Evolutionary conservation across 1,284 basidiomycete genomes (phyloP), one percentile per base, ranked within the genome.

Genomic region (Cryptococcus sp.): DNA sequence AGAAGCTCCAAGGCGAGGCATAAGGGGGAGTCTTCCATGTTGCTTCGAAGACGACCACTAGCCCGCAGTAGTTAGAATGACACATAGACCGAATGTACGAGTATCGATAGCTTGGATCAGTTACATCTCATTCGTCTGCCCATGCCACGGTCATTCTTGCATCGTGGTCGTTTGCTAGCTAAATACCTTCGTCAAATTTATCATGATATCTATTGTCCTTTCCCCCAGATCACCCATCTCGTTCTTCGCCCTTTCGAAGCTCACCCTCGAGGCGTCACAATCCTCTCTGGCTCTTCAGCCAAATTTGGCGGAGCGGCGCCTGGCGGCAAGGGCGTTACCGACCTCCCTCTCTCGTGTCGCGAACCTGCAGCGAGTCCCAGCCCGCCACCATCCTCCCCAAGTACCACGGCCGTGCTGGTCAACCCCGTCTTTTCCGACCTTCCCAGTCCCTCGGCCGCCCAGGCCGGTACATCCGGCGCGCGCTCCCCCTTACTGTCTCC

Each of bases 1-100:
- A 63, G 46, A 63, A 65, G 44, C 42, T 69, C 5, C 44, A 60
- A 5, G 64, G 65, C 11, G 42, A 62, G 24, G 28, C 41, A 12
- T 43, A 19, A 5, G n/a, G n/a, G n/a, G n/a, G n/a, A n/a, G n/a
- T n/a, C n/a, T n/a, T n/a, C n/a, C n/a, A n/a, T n/a, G n/a, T n/a
- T n/a, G n/a, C n/a, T n/a, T n/a, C n/a, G n/a, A n/a, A n/a, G n/a
- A n/a, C n/a, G n/a, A n/a, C n/a, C n/a, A n/a, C n/a, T n/a, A n/a
- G n/a, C n/a, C n/a, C n/a, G n/a, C n/a, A n/a, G n/a, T n/a, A n/a
- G n/a, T n/a, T n/a, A n/a, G n/a, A n/a, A n/a, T n/a, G n/a, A n/a
- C n/a, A n/a, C n/a, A n/a, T n/a, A n/a, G n/a, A n/a, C n/a, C n/a
- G n/a, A n/a, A n/a, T n/a, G n/a, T n/a, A n/a, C n/a, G n/a, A n/a